Percentiles rank a stretch among this genome's conserved stretches.
Evolutionary conservation across 164 flowering plant genomes (phyloP).

Genomic region (Piper longum): DNA sequence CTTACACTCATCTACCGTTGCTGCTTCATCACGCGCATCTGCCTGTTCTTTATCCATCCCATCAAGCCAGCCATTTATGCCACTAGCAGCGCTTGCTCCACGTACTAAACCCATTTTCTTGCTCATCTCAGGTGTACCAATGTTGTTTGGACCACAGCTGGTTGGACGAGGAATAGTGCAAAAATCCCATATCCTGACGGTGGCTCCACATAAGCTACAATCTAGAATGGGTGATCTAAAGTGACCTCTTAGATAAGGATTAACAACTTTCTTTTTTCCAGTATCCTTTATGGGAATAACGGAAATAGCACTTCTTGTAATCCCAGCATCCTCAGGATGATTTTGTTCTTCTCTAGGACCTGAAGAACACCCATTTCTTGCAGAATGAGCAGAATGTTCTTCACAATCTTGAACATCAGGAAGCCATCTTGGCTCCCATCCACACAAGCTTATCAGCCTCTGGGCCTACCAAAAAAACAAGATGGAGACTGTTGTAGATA

Average conservation of each 20-base stretch:
- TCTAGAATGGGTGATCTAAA: slow-evolving; percentile 78
- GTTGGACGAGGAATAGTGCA: slow-evolving; percentile 65
- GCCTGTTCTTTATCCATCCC: slow-evolving; percentile 58
- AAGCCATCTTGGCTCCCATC: slow-evolving; percentile 99
- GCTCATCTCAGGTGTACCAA: slow-evolving; percentile 58
- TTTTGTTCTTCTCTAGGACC: slow-evolving; percentile 37
- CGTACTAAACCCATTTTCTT: slow-evolving; percentile 75
- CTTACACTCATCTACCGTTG: slow-evolving; percentile 30
- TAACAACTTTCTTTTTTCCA: slow-evolving; percentile 39
- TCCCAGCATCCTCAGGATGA: slow-evolving; percentile 39
- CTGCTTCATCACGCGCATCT: slow-evolving; percentile 73
- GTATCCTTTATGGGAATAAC: slow-evolving; percentile 42
- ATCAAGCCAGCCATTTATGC: slow-evolving; percentile 88
- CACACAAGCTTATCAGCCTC: slow-evolving; percentile 88
- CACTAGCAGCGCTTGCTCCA: slow-evolving; percentile 96
- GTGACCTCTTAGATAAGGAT: slow-evolving; percentile 45
- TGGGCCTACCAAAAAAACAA: slow-evolving; percentile 49
- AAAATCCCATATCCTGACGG: slow-evolving; percentile 81
- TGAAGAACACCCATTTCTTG: slow-evolving; percentile 66
- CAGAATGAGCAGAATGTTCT: slow-evolving; percentile 95
- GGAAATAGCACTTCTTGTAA: slow-evolving; percentile 44
- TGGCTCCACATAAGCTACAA: slow-evolving; percentile 95
- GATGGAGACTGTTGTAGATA: neutral
- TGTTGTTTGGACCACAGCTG: slow-evolving; percentile 41
- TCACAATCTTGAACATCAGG: slow-evolving; percentile 81